Evolutionary conservation across 2,329 filamentous ascomycete species (phyloP).

Genomic region (Colletotrichum lupini): DNA sequence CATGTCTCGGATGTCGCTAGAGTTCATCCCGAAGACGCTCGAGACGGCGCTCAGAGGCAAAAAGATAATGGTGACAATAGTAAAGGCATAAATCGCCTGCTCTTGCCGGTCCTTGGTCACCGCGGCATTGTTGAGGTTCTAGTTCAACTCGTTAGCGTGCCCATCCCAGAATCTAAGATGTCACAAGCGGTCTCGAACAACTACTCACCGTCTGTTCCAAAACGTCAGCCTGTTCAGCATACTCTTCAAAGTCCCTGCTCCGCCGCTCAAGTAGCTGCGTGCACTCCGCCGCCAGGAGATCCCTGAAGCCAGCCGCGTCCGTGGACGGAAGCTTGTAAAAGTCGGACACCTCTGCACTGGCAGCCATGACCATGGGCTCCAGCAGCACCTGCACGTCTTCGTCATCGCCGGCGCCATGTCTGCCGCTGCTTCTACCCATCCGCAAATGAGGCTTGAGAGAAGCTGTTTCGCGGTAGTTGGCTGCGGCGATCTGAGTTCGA

Average conservation of each 20-base stretch:
- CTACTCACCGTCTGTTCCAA: conserved; percentile 42
- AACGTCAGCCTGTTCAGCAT: conserved; percentile 39
- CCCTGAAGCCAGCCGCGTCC: conserved; percentile 35
- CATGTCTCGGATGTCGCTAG: conserved; percentile 61
- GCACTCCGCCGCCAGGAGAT: conserved; percentile 52
- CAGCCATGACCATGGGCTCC: conserved; percentile 8
- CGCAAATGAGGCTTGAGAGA: conserved; percentile 24
- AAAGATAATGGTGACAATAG: conserved; percentile 61
- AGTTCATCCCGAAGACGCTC: conserved; percentile 66
- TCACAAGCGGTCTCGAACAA: neutral
- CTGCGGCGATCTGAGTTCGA: conserved; percentile 33
- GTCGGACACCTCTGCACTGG: conserved; percentile 21
- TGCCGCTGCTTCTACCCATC: conserved; percentile 8
- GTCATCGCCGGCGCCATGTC: conserved; percentile 17
- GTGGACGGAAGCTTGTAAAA: conserved; percentile 36
- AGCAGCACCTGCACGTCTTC: conserved; percentile 8
- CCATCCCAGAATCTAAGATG: neutral
- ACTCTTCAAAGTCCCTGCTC: conserved; percentile 42
- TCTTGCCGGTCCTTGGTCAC: conserved; percentile 57
- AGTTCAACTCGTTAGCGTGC: neutral
- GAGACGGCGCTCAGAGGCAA: conserved; percentile 58
- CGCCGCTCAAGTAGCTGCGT: conserved; percentile 50
- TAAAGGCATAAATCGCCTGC: conserved; percentile 60
- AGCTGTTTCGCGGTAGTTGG: neutral
- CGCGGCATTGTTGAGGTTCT: conserved; percentile 50